Evolutionary conservation across 148 eudicot genomes (phyloP), one percentile per base, ranked within the genome.

Genomic region (Talinum fruticosum): DNA sequence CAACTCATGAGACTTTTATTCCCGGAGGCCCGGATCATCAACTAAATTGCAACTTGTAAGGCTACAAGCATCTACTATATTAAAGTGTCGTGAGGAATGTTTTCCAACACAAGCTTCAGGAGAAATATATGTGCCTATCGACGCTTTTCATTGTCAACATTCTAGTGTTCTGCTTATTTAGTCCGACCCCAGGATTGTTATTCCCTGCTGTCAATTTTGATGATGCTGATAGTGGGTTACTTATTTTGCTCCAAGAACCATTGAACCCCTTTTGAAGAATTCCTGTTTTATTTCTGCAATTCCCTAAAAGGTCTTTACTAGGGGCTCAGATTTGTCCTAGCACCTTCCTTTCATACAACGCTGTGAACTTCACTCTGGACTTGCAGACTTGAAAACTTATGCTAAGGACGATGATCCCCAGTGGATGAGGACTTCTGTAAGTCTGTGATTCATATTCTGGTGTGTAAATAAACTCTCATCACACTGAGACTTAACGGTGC

Each of bases 401-500:
- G 21, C 12, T 24, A 15, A 2, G 4, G 35, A 53, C 32, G 21
- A 61, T n/a, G 37, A 41, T 29, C 45, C 23, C 76, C 12, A n/a
- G 34, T 30, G 38, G 16, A 29, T 16, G 62, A 72, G 19, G 24
- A 12, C 10, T 59, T 57, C 8, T 26, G 57, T 59, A 70, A 59
- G 30, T 28, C 62, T 72, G 71, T 21, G 18, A n/a, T 70, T 30
- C 75, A 14, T 78, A 28, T 71, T 59, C 75, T 34, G 41, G 49
- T 18, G 10, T 21, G 12, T 49, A 18, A 30, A 29, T 32, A 66
- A 28, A 76, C 28, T 66, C 32, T 23, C 16, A 61, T 30, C 35
- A 29, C 61, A 69, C 8, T n/a, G 64, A 32, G 73, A 75, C 66
- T 64, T 28, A 26, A 71, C 29, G 72, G 71, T 49, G 65, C 44